Base-by-base conservation (phyloP, 2,329 filamentous ascomycete genomes). In the Fusarium nanum region DNA sequence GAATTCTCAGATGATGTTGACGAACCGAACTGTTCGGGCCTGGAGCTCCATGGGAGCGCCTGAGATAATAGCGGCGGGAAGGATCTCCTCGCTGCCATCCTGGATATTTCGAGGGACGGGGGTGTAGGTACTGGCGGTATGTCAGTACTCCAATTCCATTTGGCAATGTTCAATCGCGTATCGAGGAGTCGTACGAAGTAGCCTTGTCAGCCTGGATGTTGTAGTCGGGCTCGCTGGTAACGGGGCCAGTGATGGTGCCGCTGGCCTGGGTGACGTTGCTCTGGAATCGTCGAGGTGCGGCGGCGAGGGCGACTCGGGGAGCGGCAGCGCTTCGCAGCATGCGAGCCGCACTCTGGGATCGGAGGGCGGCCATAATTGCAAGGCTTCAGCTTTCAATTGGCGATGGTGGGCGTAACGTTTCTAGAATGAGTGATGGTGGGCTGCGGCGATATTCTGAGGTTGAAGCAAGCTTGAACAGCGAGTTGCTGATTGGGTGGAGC, bases 11-110 rank as follows among this genome's bases (percentile, higher is more conserved):
- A 28, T 34, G 37, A 20, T 32, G 40, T 40, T 57, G 37, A 77
- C 87, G 68, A 90, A 98, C 94, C 95, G 92, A 76, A 98, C 97
- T 74, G 92, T 95, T 75, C 96, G 90, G 69, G 93, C 94, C 84
- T 99, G 94, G 20, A 99, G 88, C 79, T 99, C 97, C 60, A 94
- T 88, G 30, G 96, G 97, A 48, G 96, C 96, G 53, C 95, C 96
- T 6, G 96, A 98, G 32, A 98, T 86, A 28, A 96, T 88, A 64
- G 94, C 93, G 27, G 95, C 96, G 54, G 94, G 89, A 44, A 96
- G 86, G 63, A 89, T 84, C 6, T 91, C 88, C 83, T 98, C 95
- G 78, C 92, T 97, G 76, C 94, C 96, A 78, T 97, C 91, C 88
- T 97, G 93, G 65, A 98, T 87, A 71, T 90, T 88, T 84, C 92